A percentile compares a stretch with the other conserved stretches of the same genome.
These are phyloP conservation scores for Phytophthora tentaculata DNA, from an alignment of 352 stramenopile genomes.

Conservation along the genomic window DNA sequence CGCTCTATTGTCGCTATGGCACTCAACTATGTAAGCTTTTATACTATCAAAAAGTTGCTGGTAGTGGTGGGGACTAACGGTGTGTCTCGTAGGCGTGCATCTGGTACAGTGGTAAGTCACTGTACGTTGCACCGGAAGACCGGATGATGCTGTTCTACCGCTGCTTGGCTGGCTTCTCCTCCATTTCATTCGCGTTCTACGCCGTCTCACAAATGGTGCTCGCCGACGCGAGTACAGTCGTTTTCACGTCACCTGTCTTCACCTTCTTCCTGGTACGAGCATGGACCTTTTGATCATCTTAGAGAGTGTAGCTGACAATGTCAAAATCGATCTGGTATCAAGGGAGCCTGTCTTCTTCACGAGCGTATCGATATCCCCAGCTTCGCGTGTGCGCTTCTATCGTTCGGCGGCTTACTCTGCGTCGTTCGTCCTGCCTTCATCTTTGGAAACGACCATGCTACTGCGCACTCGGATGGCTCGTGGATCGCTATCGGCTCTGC, in stretches of 20 bases:
- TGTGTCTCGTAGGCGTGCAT: conserved; percentile 30
- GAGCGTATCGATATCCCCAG: conserved; percentile 53
- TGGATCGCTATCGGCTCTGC: conserved; percentile 59
- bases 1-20: conserved; percentile 57
- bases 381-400: conserved; percentile 49
- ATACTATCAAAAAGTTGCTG: background rate
- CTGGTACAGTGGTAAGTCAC: conserved; percentile 53
- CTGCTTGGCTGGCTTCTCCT: conserved; percentile 68
- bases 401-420: conserved; percentile 56
- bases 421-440: conserved; percentile 59
- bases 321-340: background rate
- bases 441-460: conserved; percentile 57
- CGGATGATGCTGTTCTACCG: conserved; percentile 71
- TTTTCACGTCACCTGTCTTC: conserved; percentile 78
- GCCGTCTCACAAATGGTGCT: conserved; percentile 82
- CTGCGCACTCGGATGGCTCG: conserved; percentile 47
- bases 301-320: background rate
- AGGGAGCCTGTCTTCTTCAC: conserved; percentile 52
- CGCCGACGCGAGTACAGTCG: conserved; percentile 70
- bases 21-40: conserved; percentile 71
- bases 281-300: background rate
- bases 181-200: conserved; percentile 82
- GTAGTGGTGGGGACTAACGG: background rate
- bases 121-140: conserved; percentile 55
- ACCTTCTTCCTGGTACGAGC: conserved; percentile 72